phyloP scores from a whole-genome alignment of 2,329 filamentous ascomycete species.

The Aspergillus persii region DNA sequence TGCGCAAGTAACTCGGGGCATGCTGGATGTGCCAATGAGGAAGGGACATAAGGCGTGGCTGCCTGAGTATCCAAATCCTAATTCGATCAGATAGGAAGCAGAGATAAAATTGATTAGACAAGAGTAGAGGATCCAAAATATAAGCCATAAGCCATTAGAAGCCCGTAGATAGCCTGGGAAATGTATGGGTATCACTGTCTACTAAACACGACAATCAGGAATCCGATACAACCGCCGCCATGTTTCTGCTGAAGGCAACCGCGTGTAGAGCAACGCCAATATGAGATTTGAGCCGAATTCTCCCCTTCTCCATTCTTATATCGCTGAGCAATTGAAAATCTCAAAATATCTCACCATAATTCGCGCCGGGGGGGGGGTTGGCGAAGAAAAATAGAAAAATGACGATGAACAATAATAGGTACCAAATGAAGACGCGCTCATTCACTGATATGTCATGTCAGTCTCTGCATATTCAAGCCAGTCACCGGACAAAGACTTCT shows the following conservation, averaged over 20 bases:
- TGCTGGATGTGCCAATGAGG: background rate
- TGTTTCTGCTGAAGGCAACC: no score
- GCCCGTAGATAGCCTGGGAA: background rate
- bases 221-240: background rate
- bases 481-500: conserved; percentile 42
- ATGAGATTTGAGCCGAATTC: background rate
- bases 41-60: background rate
- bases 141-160: background rate
- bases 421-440: background rate
- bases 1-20: background rate
- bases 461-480: conserved; percentile 47
- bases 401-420: background rate
- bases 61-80: background rate
- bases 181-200: conserved; percentile 24
- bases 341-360: background rate
- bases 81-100: background rate
- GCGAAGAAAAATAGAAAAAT: background rate
- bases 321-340: background rate
- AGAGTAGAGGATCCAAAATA: background rate
- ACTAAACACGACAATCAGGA: conserved; percentile 9
- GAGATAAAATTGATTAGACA: background rate
- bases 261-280: background rate
- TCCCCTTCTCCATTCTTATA: background rate
- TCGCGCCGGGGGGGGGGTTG: background rate
- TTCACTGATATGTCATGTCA: conserved; percentile 35